Evolutionary conservation across 805 yeast species (phyloP).

Genomic region (Spathaspora passalidarum): DNA sequence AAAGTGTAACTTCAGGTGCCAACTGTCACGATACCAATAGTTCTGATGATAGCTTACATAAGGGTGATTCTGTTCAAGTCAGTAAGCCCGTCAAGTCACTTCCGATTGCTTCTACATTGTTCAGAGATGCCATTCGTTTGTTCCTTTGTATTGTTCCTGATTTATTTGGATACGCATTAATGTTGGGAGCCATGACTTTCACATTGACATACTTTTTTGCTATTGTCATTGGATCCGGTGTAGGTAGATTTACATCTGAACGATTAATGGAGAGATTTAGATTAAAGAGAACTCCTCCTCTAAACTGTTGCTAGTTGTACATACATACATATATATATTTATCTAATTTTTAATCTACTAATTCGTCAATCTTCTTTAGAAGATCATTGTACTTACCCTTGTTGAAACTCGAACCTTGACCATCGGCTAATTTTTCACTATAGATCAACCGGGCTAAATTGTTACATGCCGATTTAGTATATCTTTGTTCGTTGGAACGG

Average conservation of each 20-base stretch:
- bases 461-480: slow-evolving; percentile 42
- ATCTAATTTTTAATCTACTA: slow-evolving; percentile 5
- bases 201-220: slow-evolving; percentile 70
- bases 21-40: neutral
- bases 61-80: slow-evolving; percentile 6
- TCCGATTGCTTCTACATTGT: slow-evolving; percentile 19
- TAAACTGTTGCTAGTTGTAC: slow-evolving; percentile 5
- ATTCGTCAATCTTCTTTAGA: slow-evolving; percentile 22
- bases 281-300: slow-evolving; percentile 1
- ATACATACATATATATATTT: neutral
- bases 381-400: slow-evolving; percentile 37
- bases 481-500: slow-evolving; percentile 29
- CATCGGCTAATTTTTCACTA: slow-evolving; percentile 41
- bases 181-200: slow-evolving; percentile 78
- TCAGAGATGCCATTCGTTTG: slow-evolving; percentile 56
- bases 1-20: neutral
- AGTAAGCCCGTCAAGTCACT: slow-evolving; percentile 8
- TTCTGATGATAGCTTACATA: neutral
- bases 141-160: slow-evolving; percentile 58
- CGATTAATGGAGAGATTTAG: slow-evolving; percentile 32
- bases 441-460: slow-evolving; percentile 54
- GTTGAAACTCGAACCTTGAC: slow-evolving; percentile 35
- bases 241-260: slow-evolving; percentile 69
- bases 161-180: slow-evolving; percentile 65
- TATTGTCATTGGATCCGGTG: slow-evolving; percentile 62